Conservation (phyloP, 169 alveolate genomes). For the Toxoplasma gondii region DNA sequence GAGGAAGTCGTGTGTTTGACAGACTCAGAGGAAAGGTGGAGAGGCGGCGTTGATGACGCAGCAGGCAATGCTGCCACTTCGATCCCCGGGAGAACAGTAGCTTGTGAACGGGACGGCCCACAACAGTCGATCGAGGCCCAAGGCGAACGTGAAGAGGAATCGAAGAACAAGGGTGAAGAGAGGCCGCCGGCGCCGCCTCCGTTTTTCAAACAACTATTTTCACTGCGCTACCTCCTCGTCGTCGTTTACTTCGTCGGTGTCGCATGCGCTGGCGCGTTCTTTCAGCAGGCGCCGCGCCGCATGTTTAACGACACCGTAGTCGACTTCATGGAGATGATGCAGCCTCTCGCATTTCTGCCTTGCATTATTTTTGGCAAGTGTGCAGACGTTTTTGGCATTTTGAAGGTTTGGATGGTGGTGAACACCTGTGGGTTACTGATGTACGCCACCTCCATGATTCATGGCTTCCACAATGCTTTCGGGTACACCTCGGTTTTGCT, state of each 20-base stretch:
- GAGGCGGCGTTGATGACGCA: too few relatives aligned
- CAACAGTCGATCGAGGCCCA: too few relatives aligned
- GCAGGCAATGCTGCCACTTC: too few relatives aligned
- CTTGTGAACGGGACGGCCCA: too few relatives aligned
- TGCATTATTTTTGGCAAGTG: conserved; percentile 20
- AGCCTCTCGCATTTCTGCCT: conserved; percentile 32
- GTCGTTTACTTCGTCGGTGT: conserved; percentile 28
- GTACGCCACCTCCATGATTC: conserved; percentile 67
- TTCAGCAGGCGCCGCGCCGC: conserved; percentile 44
- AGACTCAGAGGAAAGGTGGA: too few relatives aligned
- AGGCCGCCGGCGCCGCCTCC: neutral
- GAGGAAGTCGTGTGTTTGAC: too few relatives aligned
- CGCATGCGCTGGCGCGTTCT: conserved; percentile 35
- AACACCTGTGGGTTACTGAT: conserved; percentile 69
- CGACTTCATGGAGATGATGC: neutral
- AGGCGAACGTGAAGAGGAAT: too few relatives aligned
- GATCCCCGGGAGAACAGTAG: too few relatives aligned
- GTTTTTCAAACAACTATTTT: neutral
- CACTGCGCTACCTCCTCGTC: conserved; percentile 13
- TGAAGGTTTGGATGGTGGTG: conserved; percentile 51
- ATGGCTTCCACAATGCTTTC: conserved; percentile 19
- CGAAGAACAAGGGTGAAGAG: too few relatives aligned
- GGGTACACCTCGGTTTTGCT: conserved; percentile 69
- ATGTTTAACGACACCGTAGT: neutral
- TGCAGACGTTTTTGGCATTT: conserved; percentile 50